These are phyloP conservation scores for Ceratocystis colombiana DNA, from an alignment of 2,329 filamentous ascomycete genomes.

Conservation along the genomic window DNA sequence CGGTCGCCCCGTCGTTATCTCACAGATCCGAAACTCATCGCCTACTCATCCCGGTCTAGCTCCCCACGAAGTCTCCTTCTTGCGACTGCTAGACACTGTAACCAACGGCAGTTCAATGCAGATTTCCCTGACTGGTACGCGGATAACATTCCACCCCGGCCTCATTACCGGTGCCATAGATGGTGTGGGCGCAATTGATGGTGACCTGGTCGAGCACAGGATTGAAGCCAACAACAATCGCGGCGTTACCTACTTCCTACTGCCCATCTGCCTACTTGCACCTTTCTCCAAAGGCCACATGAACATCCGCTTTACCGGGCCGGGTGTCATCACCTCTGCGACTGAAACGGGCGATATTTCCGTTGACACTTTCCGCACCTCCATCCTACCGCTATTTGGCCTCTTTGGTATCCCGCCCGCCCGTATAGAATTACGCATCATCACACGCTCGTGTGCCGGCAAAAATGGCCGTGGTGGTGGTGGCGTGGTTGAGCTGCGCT, in stretches of 20 bases:
- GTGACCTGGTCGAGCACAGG: conserved; percentile 71
- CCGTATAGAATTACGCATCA: conserved; percentile 74
- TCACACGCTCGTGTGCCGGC: conserved; percentile 69
- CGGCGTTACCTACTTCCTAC: conserved; percentile 82
- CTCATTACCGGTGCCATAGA: conserved; percentile 78
- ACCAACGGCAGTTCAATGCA: conserved; percentile 94
- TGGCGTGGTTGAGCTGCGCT: conserved; percentile 85
- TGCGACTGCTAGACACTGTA: conserved; percentile 84
- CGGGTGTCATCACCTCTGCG: conserved; percentile 82
- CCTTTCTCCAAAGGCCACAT: conserved; percentile 88
- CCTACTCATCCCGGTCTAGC: conserved; percentile 80
- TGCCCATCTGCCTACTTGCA: conserved; percentile 79
- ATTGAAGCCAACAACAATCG: conserved; percentile 66
- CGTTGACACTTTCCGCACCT: conserved; percentile 86
- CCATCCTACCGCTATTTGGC: conserved; percentile 78
- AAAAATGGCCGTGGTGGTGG: conserved; percentile 68
- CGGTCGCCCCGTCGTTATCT: conserved; percentile 79
- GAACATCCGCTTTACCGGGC: conserved; percentile 80
- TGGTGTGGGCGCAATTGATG: conserved; percentile 58
- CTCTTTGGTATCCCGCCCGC: conserved; percentile 74
- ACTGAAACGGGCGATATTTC: conserved; percentile 79
- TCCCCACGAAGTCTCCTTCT: conserved; percentile 86
- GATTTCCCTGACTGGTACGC: conserved; percentile 92
- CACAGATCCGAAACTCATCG: conserved; percentile 81
- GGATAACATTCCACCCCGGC: conserved; percentile 81